Evolutionary conservation across 768 basidiomycete species (phyloP), one percentile per base, ranked within the genome.

Genomic region (Collybia sordida): DNA sequence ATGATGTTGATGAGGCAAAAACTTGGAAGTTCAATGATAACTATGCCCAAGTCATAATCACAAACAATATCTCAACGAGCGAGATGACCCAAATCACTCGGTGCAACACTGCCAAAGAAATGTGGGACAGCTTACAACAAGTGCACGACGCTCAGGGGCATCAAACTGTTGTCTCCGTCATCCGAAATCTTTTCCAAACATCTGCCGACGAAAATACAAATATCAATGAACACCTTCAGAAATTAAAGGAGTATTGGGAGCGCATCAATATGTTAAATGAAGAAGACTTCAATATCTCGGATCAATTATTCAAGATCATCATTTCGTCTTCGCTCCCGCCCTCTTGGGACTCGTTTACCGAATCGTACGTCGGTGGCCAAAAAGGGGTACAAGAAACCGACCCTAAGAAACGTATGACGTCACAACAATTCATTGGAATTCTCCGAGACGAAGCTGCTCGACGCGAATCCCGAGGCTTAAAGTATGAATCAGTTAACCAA

Each of bases 241-340:
- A 25, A 5, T 25, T 44, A 18, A 44, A 44, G 17, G 34, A 28
- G n/a, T 44, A 44, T 9, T 44, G 43, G 27, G 27, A 44, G 27
- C 23, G 17, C 2, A 17, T 44, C 1, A 44, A 44, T 31, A 17
- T 44, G 24, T 18, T 44, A 3, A 4, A 44, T 18, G 28, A 44
- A 25, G 24, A 4, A 12, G 21, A 9, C 43, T 44, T 51, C 42
- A 41, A 35, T 14, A 41, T 41, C 18, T 19, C 37, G 11, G 47
- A 48, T 6, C 15, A 24, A 6, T 25, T 27, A 31, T 48, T 48
- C 47, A 48, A 48, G 17, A 28, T 40, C 39, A 28, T 28, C 18
- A 40, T 48, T 8, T 4, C 39, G 14, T 37, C 39, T 15, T 48
- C 47, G 23, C 39, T 48, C 18, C 47, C 47, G 23, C 9, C 1